Evolutionary conservation across 2,329 filamentous ascomycete genomes (phyloP), one percentile per base, ranked within the genome.

Genomic region (Phialophora macrospora): DNA sequence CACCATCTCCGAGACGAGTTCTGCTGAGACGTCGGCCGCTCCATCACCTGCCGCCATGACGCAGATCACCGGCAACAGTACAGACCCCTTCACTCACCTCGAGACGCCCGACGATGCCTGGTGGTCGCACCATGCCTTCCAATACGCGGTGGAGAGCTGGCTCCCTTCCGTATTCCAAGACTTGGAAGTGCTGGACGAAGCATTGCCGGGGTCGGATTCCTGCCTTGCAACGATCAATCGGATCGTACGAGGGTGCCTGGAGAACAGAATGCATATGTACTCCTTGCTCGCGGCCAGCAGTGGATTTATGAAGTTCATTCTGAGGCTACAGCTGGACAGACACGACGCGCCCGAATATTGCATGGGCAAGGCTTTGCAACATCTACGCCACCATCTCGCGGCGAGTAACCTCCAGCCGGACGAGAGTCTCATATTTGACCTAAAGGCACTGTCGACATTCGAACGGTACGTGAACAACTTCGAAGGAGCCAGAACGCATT

Each of bases 221-320:
- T 49, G 30, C 26, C 28, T 58, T n/a, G 58, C 65, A 22, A 66
- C 67, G 3, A 66, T 68, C 54, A n/a, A 60, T 24, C 58, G 57
- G 14, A 66, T 68, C 30, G 34, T 68, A 11, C 61, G 64, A 38
- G 67, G 67, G 24, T 66, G 64, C 30, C 55, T 66, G 4, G 51
- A 24, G 17, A 62, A 66, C 44, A 17, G 64, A 22, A 68, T 68
- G 67, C 67, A 68, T 34, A 68, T 68, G 67, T 68, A 62, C 24
- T 64, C 61, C 6, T n/a, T 68, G n/a, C 62, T 68, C n/a, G 63
- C 67, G 17, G 64, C 67, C 3, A 68, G 67, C 28, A 59, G 51
- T 4, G 63, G 64, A 5, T 64, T 56, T 34, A 20, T 60, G 17
- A 68, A 66, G 51, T 66, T 55, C 48, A 51, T 68, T n/a, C 17